Percentiles rank a stretch among this genome's conserved stretches.
Conservation (phyloP, 495 filamentous ascomycete species). For the Melanomma pulvis-pyrius region DNA sequence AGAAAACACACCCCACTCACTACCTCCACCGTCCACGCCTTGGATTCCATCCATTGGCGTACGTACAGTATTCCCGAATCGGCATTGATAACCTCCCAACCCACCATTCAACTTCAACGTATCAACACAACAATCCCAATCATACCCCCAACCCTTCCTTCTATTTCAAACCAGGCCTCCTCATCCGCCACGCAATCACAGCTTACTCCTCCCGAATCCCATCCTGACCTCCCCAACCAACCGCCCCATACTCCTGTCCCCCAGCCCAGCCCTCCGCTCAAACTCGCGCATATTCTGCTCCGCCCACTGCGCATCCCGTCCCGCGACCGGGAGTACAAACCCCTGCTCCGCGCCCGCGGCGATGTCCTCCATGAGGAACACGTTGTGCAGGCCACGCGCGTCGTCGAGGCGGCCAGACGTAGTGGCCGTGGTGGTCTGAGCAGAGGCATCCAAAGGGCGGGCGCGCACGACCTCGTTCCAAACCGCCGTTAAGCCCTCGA, state of each 20-base stretch:
- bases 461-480: background rate
- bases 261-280: slow-evolving; percentile 7
- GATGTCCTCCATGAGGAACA: slow-evolving; percentile 39
- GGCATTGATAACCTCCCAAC: background rate
- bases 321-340: slow-evolving; percentile 37
- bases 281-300: slow-evolving; percentile 38
- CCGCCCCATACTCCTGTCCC: slow-evolving; percentile 6
- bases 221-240: background rate
- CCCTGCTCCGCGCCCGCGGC: slow-evolving; percentile 35
- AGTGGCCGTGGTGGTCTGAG: background rate
- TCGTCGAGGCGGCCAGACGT: slow-evolving; percentile 8
- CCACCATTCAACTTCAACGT: background rate
- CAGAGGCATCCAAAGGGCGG: background rate
- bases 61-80: too few species aligned
- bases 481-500: background rate
- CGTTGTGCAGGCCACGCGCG: slow-evolving; percentile 22
- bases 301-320: slow-evolving; percentile 40
- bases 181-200: too few species aligned
- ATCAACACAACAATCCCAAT: background rate
- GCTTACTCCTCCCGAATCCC: background rate
- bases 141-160: too few species aligned
- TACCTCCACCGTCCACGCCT: too few species aligned
- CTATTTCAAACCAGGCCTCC: too few species aligned
- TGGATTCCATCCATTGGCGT: too few species aligned
- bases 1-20: too few species aligned